phyloP scores from a whole-genome alignment of 176 grass and related monocot species.

The Poa annua region DNA sequence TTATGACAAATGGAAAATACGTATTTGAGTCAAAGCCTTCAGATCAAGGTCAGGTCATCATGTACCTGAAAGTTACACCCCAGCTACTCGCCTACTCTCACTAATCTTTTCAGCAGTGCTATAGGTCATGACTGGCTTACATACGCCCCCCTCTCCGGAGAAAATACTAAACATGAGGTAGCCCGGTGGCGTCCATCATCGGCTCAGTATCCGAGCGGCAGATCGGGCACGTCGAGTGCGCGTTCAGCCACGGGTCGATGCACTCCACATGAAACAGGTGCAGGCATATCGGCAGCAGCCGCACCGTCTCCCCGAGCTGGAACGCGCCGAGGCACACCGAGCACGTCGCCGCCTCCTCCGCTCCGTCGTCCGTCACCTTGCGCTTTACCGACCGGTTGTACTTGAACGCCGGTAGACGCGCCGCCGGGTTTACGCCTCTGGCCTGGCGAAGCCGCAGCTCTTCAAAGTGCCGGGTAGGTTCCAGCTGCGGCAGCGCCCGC shows the following conservation, averaged over 20 bases:
- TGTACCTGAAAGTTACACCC: too few species aligned
- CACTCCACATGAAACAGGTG: neutral
- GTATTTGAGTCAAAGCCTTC: too few species aligned
- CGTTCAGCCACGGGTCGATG: constrained; percentile 7
- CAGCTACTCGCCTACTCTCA: too few species aligned
- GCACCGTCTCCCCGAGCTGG: neutral
- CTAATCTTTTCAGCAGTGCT: too few species aligned
- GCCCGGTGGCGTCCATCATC: neutral
- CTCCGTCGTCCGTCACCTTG: neutral
- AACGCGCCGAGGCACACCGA: neutral
- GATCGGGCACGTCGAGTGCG: constrained; percentile 4
- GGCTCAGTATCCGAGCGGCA: neutral
- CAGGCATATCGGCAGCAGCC: neutral
- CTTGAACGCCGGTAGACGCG: neutral
- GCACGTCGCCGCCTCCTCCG: neutral
- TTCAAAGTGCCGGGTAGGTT: neutral
- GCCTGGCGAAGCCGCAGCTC: neutral
- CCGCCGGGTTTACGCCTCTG: neutral
- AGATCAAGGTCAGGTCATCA: too few species aligned
- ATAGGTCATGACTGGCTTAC: neutral
- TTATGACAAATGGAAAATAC: too few species aligned
- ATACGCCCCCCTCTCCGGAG: neutral
- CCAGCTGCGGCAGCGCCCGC: neutral
- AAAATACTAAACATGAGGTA: neutral
- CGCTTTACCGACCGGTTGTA: neutral